Percentiles rank a stretch among this genome's conserved stretches.
phyloP scores from a whole-genome alignment of 768 basidiomycete species.

The Tricholoma sp. region DNA sequence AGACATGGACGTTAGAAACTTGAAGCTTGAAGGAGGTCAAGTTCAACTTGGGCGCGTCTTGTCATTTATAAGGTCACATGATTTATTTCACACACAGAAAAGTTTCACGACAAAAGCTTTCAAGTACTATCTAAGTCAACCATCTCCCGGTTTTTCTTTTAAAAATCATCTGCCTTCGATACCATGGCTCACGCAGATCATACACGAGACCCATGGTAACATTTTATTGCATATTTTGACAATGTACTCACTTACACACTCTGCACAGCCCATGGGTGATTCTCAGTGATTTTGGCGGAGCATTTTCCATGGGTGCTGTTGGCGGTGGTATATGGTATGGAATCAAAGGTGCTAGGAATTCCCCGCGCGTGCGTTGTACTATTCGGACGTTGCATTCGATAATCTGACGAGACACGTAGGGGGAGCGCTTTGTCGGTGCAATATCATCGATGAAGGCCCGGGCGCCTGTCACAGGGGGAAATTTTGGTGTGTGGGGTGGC shows the following conservation, averaged over 20 bases:
- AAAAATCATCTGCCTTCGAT: slow-evolving; percentile 10
- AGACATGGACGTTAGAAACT: slow-evolving; percentile 24
- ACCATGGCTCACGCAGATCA: slow-evolving; percentile 88
- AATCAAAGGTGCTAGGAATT: slow-evolving; percentile 96
- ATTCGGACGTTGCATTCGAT: neutral
- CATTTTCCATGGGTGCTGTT: slow-evolving; percentile 96
- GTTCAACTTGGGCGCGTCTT: slow-evolving; percentile 6
- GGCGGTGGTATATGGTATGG: slow-evolving; percentile 99
- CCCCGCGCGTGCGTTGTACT: slow-evolving; percentile 68
- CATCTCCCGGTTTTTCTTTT: slow-evolving; percentile 10
- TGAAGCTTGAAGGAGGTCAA: slow-evolving; percentile 1
- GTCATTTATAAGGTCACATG: slow-evolving; percentile 26
- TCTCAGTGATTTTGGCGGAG: slow-evolving; percentile 96
- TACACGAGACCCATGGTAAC: slow-evolving; percentile 87
- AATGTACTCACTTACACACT: neutral
- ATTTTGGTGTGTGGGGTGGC: slow-evolving; percentile 95
- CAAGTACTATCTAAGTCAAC: slow-evolving; percentile 2
- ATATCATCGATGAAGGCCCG: slow-evolving; percentile 96
- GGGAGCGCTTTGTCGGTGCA: slow-evolving; percentile 91
- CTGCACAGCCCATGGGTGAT: slow-evolving; percentile 89
- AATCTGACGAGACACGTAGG: slow-evolving; percentile 39
- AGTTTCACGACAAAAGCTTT: slow-evolving; percentile 19
- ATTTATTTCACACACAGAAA: slow-evolving; percentile 18
- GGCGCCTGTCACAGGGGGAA: slow-evolving; percentile 96
- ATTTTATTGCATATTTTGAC: neutral